Evolutionary conservation across 139 green algal species (phyloP).

Genomic region (Picochlorum sp.): DNA sequence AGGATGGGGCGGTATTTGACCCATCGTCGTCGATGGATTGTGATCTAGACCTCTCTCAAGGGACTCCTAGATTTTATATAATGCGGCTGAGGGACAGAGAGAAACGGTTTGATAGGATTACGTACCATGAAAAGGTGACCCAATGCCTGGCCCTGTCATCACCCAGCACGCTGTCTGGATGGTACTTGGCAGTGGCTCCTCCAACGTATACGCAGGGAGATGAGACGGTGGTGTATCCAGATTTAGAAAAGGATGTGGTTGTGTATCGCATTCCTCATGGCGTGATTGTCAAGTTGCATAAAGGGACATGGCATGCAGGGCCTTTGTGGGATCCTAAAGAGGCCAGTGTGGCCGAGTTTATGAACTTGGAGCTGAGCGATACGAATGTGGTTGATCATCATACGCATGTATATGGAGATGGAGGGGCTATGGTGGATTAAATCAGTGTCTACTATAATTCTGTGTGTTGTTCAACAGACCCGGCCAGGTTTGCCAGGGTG

Average conservation of each 20-base stretch:
- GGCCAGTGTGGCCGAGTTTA: slow-evolving; percentile 70
- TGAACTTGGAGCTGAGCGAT: slow-evolving; percentile 90
- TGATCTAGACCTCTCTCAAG: not conserved
- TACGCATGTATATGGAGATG: slow-evolving; percentile 62
- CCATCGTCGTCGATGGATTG: not conserved
- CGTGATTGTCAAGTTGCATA: slow-evolving; percentile 44
- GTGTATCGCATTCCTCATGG: slow-evolving; percentile 43
- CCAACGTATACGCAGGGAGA: slow-evolving; percentile 26
- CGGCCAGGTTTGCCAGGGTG: slow-evolving; percentile 32
- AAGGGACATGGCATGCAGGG: slow-evolving; percentile 63
- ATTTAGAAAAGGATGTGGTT: slow-evolving; percentile 26
- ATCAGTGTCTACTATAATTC: too few species aligned
- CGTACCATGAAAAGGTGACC: slow-evolving; percentile 72
- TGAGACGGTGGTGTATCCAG: slow-evolving; percentile 28
- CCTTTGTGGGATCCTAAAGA: slow-evolving; percentile 27
- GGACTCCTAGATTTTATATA: slow-evolving; percentile 79
- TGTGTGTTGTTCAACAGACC: not conserved
- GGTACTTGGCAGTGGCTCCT: slow-evolving; percentile 77
- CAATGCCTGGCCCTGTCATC: slow-evolving; percentile 58
- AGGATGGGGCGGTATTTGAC: not conserved
- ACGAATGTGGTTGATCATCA: slow-evolving; percentile 92
- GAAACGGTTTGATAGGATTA: slow-evolving; percentile 77
- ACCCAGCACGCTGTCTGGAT: slow-evolving; percentile 16
- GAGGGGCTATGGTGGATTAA: too few species aligned
- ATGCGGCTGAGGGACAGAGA: slow-evolving; percentile 68